phyloP scores from a whole-genome alignment of 345 rosid genomes.

The Moricandia arvensis region DNA sequence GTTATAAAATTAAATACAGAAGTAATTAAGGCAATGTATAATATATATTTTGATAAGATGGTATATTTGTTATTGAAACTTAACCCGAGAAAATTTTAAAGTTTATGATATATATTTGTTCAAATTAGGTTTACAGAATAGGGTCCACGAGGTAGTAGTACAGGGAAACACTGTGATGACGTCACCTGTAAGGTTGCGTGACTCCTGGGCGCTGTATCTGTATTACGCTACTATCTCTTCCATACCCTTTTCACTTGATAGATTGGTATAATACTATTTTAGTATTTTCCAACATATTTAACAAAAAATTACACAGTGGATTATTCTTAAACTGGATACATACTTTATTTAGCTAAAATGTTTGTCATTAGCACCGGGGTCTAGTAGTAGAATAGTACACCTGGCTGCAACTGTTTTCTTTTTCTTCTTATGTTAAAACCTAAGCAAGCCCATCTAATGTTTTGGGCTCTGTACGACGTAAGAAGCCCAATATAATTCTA shows the following conservation, averaged over 20 bases:
- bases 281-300: not conserved
- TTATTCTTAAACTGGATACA: too few species aligned
- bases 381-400: slow-evolving; percentile 74
- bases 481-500: not conserved
- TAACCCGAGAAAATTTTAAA: not conserved
- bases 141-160: slow-evolving; percentile 20
- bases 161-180: slow-evolving; percentile 36
- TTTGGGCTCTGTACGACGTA: not conserved
- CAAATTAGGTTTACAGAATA: not conserved
- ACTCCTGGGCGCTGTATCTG: slow-evolving; percentile 42
- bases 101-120: not conserved
- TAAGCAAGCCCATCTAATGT: not conserved
- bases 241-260: not conserved
- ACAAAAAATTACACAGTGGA: not conserved
- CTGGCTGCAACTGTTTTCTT: slow-evolving; percentile 47
- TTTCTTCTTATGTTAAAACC: not conserved
- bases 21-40: not conserved
- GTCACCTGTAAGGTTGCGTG: slow-evolving; percentile 42
- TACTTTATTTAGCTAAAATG: not conserved
- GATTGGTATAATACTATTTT: not conserved
- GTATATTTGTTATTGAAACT: not conserved
- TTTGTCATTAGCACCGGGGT: slow-evolving; percentile 51
- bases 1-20: not conserved
- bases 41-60: not conserved
- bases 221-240: slow-evolving; percentile 28